Percentiles rank a stretch among this genome's conserved stretches.
Conservation (phyloP, 164 flowering plant genomes). For the Paratinospora sagittata region DNA sequence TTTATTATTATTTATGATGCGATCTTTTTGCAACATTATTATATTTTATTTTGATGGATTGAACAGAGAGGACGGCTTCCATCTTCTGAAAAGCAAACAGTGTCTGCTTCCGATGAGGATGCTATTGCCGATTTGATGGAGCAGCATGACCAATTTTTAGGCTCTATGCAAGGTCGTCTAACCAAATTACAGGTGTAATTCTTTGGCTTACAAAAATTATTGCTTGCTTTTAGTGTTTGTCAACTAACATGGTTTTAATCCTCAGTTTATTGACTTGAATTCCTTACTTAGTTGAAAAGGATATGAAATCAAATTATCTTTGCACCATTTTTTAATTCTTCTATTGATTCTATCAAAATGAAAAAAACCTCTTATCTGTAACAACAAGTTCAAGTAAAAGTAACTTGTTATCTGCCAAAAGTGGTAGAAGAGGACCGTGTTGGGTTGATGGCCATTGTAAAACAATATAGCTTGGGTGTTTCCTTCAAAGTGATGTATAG, state of each 20-base stretch:
- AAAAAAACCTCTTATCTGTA: too few relatives aligned
- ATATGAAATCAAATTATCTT: background rate
- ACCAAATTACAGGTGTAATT: slow-evolving; percentile 68
- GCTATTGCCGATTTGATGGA: slow-evolving; percentile 54
- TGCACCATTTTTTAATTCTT: background rate
- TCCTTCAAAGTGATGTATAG: too few relatives aligned
- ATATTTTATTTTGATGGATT: too few relatives aligned
- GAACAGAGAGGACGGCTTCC: slow-evolving; percentile 37
- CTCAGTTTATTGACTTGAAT: too few relatives aligned
- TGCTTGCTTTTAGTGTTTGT: background rate
- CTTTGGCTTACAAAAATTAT: background rate
- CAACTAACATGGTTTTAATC: background rate
- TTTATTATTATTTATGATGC: background rate
- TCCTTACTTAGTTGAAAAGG: background rate
- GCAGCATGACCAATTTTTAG: slow-evolving; percentile 64
- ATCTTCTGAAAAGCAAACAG: slow-evolving; percentile 44
- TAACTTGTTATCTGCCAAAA: too few relatives aligned
- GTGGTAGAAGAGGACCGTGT: too few relatives aligned
- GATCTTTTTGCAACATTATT: too few relatives aligned
- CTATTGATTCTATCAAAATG: background rate
- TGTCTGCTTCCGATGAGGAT: slow-evolving; percentile 59
- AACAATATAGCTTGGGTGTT: too few relatives aligned
- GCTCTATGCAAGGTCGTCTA: slow-evolving; percentile 77
- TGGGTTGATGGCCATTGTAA: too few relatives aligned
- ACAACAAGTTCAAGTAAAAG: too few relatives aligned